Evolutionary conservation across 441 rosid genomes (phyloP).

Genomic region (Francoa sonchifolia): DNA sequence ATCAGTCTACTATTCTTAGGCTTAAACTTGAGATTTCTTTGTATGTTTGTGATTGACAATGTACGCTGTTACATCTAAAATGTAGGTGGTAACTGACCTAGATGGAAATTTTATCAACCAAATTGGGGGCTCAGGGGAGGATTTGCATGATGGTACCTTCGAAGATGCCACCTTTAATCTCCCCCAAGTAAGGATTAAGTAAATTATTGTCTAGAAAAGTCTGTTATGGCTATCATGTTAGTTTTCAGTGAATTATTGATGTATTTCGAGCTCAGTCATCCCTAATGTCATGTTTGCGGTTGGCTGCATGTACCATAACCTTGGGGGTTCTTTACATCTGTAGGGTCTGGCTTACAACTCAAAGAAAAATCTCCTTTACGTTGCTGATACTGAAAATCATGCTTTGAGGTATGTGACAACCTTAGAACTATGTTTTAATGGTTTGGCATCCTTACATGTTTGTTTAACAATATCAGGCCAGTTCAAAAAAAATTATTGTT

Average conservation of each 20-base stretch:
- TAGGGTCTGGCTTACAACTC: slow-evolving; percentile 90
- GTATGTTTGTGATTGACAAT: slow-evolving; percentile 11
- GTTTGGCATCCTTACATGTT: slow-evolving; percentile 4
- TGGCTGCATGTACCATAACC: slow-evolving; percentile 4
- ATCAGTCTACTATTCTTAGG: too few relatives aligned
- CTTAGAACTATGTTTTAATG: slow-evolving; percentile 7
- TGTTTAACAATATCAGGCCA: too few relatives aligned
- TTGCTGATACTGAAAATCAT: slow-evolving; percentile 93
- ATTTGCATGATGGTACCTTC: slow-evolving; percentile 69
- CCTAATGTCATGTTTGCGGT: neutral
- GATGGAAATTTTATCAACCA: slow-evolving; percentile 76
- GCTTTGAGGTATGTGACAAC: slow-evolving; percentile 57
- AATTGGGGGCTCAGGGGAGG: slow-evolving; percentile 81
- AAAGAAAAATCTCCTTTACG: slow-evolving; percentile 76
- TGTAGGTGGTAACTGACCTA: slow-evolving; percentile 82
- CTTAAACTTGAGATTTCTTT: too few relatives aligned
- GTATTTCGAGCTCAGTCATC: neutral
- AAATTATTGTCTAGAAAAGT: neutral
- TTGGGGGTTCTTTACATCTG: slow-evolving; percentile 15
- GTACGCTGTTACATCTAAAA: too few relatives aligned
- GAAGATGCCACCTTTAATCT: slow-evolving; percentile 73
- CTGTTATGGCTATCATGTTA: neutral
- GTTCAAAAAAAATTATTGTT: too few relatives aligned
- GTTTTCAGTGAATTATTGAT: neutral
- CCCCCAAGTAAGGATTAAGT: slow-evolving; percentile 55